phyloP scores from a whole-genome alignment of 257 asterid genomes.

The Primulina eburnea region DNA sequence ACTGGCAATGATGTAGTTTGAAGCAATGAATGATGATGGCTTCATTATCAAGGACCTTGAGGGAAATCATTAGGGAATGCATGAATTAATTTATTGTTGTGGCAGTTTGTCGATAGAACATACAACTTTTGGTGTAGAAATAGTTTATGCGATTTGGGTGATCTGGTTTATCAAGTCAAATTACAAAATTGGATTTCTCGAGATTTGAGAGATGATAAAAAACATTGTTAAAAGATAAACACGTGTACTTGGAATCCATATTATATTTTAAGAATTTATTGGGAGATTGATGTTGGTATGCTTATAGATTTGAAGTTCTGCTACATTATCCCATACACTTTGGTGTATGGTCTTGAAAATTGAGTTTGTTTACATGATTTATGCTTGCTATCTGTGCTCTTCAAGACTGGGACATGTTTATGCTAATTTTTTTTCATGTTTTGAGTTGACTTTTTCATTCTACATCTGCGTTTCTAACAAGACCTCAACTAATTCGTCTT shows the following conservation, averaged over 20 bases:
- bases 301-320: constrained; percentile 4
- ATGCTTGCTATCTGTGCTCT: constrained; percentile 8
- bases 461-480: constrained; percentile 16
- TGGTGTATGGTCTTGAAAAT: constrained; percentile 7
- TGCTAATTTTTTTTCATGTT: constrained; percentile 5
- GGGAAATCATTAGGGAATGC: neutral
- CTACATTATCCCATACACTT: neutral
- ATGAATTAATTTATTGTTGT: constrained; percentile 3
- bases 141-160: neutral
- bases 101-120: neutral
- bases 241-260: too few species aligned
- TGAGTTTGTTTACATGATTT: constrained; percentile 3
- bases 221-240: too few species aligned
- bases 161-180: neutral
- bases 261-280: constrained; percentile 3
- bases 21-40: too few species aligned
- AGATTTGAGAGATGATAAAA: too few species aligned
- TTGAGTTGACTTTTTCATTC: neutral
- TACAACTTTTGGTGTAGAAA: neutral
- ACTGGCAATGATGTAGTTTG: too few species aligned
- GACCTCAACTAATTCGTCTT: constrained; percentile 23
- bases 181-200: too few species aligned
- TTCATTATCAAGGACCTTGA: too few species aligned
- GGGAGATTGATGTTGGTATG: constrained; percentile 1
- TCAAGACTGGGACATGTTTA: neutral